Evolutionary conservation across 139 green algal species (phyloP), one percentile per base, ranked within the genome.

Genomic region (Picochlorum sp.): DNA sequence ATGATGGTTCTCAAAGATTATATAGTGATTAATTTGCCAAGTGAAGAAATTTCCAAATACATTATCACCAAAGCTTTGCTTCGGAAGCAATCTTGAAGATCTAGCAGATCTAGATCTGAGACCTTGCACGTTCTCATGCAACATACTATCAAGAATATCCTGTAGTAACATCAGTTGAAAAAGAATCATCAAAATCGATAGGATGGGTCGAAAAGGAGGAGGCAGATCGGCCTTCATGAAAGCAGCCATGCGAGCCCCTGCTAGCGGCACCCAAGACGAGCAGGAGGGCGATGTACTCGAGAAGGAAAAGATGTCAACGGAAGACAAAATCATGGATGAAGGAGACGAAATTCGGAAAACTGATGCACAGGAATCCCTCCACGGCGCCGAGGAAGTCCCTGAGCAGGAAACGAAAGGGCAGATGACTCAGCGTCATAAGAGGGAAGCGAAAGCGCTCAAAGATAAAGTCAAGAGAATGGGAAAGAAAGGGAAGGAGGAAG

Each of bases 341-440:
- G 18, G n/a, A 54, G n/a, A 20, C 5, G n/a, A 21, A 5, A 10
- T 26, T 30, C 34, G 49, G 10, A 28, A 21, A 4, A 21, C 14
- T 6, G 38, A 44, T 20, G 54, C 8, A 1, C 13, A 20, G 5
- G 20, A 15, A 15, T 71, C 64, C 20, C 71, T 67, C 9, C 52
- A 63, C 1, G 65, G 65, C 13, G 31, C 45, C 10, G 55, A 57
- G 9, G 4, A 51, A 9, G 49, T 45, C 30, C 50, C 34, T 4
- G 69, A 71, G 3, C 51, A 38, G 8, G 83, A 92, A 72, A 83
- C 79, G 9, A 67, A 75, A 0, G 77, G 81, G 14, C 68, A 92
- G 47, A 70, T 92, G 65, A 41, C 85, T 45, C 83, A 92, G 74
- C 81, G 86, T 5, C 86, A 92, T 69, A 92, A 91, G 60, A 66